These are phyloP conservation scores for Triticum turgidum DNA, from an alignment of 176 grass and related monocot species.

Conservation along the genomic window DNA sequence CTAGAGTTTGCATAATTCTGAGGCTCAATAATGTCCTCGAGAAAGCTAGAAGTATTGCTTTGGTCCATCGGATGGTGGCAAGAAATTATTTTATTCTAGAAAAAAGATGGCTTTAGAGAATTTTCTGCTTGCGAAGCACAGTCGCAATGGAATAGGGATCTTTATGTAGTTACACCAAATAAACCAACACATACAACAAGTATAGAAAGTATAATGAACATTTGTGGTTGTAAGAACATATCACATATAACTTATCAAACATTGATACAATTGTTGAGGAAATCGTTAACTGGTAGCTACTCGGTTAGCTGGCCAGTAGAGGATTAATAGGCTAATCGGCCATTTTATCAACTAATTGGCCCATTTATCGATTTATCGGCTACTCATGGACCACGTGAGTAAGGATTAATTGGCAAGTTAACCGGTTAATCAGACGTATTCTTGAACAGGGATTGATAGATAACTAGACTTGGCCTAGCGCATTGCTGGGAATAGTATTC, in stretches of 20 bases:
- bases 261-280: too few species aligned
- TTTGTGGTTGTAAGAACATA: background rate
- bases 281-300: too few species aligned
- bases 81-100: slow-evolving; percentile 8
- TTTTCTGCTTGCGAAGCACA: background rate
- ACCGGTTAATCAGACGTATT: too few species aligned
- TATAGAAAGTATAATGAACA: slow-evolving; percentile 10
- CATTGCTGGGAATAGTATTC: too few species aligned
- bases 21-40: slow-evolving; percentile 4
- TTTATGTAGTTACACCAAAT: background rate
- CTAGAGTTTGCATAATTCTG: slow-evolving; percentile 19
- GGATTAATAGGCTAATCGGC: too few species aligned
- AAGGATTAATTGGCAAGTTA: too few species aligned
- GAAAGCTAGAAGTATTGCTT: slow-evolving; percentile 6
- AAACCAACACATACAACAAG: slow-evolving; percentile 14
- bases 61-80: slow-evolving; percentile 22
- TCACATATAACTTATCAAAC: background rate
- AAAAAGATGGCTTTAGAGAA: background rate
- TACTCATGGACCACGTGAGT: too few species aligned
- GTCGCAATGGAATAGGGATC: background rate
- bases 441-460: too few species aligned
- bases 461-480: too few species aligned
- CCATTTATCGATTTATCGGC: too few species aligned
- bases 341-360: too few species aligned
- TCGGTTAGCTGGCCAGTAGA: too few species aligned